phyloP scores from a whole-genome alignment of 1,139 yeast genomes.

The Geotrichum fermentans region DNA sequence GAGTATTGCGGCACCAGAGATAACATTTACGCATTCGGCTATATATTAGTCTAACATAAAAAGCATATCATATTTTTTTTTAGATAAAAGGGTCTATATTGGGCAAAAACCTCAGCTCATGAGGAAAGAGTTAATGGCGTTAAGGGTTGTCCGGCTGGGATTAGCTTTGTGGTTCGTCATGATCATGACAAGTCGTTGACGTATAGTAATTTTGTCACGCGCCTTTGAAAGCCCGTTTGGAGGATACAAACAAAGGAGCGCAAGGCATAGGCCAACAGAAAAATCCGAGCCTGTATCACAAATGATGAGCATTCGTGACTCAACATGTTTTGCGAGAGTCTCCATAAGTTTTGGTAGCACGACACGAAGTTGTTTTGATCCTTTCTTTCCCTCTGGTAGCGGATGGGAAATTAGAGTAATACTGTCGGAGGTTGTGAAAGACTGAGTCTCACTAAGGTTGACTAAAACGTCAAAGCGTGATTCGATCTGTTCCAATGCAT shows the following conservation, averaged over 20 bases:
- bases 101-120: constrained; percentile 25
- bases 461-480: constrained; percentile 21
- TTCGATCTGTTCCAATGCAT: not conserved
- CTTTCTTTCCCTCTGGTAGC: constrained; percentile 52
- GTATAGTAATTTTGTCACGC: constrained; percentile 41
- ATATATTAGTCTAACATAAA: not conserved
- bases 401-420: constrained; percentile 3
- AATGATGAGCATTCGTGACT: constrained; percentile 40
- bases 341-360: constrained; percentile 38
- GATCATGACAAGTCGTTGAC: constrained; percentile 52
- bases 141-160: constrained; percentile 74
- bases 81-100: not conserved
- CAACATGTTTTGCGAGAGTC: constrained; percentile 6
- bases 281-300: constrained; percentile 67
- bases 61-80: not conserved
- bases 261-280: constrained; percentile 55
- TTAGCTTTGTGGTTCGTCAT: constrained; percentile 49
- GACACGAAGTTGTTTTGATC: constrained; percentile 52
- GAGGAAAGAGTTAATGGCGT: constrained; percentile 36
- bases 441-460: constrained; percentile 11
- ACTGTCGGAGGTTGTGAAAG: not conserved
- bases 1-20: not conserved
- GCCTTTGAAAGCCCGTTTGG: constrained; percentile 28
- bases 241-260: constrained; percentile 47
- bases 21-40: constrained; percentile 1